Evolutionary conservation across 108 stramenopile genomes (phyloP).

Genomic region (Cylindrotheca closterium): DNA sequence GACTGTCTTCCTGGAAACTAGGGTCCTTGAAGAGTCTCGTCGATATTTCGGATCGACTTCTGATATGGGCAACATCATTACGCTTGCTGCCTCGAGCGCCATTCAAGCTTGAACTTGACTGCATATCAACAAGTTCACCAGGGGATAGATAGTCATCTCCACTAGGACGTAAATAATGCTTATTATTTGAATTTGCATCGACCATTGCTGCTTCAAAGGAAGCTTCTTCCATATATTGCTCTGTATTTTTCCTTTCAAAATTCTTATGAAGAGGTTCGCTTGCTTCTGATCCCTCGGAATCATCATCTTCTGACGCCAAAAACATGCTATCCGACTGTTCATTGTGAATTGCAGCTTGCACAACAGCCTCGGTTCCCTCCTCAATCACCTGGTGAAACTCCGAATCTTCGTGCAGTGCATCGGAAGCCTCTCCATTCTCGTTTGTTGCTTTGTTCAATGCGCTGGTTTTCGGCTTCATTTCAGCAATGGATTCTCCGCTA

Average conservation of each 20-base stretch:
- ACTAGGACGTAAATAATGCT: background rate
- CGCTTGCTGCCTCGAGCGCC: background rate
- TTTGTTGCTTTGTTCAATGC: no score
- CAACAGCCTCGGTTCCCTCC: constrained; percentile 20
- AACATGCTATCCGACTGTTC: constrained; percentile 31
- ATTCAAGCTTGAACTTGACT: background rate
- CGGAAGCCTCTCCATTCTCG: background rate
- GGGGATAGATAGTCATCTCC: background rate
- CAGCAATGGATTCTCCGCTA: background rate
- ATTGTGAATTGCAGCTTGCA: constrained; percentile 22
- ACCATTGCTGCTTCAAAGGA: constrained; percentile 22
- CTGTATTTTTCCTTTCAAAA: background rate
- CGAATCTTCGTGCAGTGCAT: constrained; percentile 1
- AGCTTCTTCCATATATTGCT: constrained; percentile 29
- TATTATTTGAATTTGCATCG: background rate
- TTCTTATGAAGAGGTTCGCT: background rate
- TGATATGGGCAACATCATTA: no score
- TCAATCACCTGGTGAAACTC: constrained; percentile 13
- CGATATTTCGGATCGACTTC: no score
- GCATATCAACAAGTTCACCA: background rate
- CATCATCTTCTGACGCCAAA: constrained; percentile 11
- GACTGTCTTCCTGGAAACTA: no score
- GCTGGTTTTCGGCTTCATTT: no score
- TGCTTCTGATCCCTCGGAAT: background rate
- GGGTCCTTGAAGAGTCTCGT: no score